Percentiles rank a stretch among this genome's conserved stretches.
Evolutionary conservation across 768 basidiomycete species (phyloP).

Genomic region (Chiua virens): DNA sequence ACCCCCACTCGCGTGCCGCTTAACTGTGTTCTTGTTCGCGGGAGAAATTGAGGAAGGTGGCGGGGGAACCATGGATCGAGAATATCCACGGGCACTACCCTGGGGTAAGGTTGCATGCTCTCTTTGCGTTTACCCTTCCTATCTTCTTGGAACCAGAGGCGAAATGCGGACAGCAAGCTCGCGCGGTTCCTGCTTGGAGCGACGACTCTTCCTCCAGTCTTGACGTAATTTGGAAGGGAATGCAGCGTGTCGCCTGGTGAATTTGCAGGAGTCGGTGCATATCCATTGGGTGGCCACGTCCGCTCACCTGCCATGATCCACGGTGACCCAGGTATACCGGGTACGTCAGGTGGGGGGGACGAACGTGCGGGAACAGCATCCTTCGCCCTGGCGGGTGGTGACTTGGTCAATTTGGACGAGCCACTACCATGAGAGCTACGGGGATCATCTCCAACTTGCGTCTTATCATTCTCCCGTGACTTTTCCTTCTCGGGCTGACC

Average conservation of each 20-base stretch:
- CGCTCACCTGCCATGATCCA: slow-evolving; percentile 64
- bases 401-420: slow-evolving; percentile 63
- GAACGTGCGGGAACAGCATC: slow-evolving; percentile 46
- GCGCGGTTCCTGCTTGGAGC: slow-evolving; percentile 62
- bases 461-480: slow-evolving; percentile 43
- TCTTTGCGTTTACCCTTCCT: slow-evolving; percentile 84
- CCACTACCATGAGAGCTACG: slow-evolving; percentile 67
- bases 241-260: slow-evolving; percentile 55
- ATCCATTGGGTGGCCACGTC: slow-evolving; percentile 37
- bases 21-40: slow-evolving; percentile 39
- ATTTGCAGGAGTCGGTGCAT: slow-evolving; percentile 47
- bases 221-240: slow-evolving; percentile 42
- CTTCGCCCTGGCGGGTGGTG: slow-evolving; percentile 58
- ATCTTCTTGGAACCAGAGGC: slow-evolving; percentile 92
- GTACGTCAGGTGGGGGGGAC: slow-evolving; percentile 47
- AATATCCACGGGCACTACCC: slow-evolving; percentile 22
- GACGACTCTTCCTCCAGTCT: slow-evolving; percentile 33
- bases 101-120: slow-evolving; percentile 15
- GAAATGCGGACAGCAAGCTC: slow-evolving; percentile 81
- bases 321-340: slow-evolving; percentile 56
- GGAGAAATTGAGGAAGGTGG: slow-evolving; percentile 29
- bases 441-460: slow-evolving; percentile 51
- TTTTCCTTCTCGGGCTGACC: slow-evolving; percentile 42
- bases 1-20: slow-evolving; percentile 50
- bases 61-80: slow-evolving; percentile 25